phyloP scores from a whole-genome alignment of 257 asterid genomes.

The Gentiana straminea region DNA sequence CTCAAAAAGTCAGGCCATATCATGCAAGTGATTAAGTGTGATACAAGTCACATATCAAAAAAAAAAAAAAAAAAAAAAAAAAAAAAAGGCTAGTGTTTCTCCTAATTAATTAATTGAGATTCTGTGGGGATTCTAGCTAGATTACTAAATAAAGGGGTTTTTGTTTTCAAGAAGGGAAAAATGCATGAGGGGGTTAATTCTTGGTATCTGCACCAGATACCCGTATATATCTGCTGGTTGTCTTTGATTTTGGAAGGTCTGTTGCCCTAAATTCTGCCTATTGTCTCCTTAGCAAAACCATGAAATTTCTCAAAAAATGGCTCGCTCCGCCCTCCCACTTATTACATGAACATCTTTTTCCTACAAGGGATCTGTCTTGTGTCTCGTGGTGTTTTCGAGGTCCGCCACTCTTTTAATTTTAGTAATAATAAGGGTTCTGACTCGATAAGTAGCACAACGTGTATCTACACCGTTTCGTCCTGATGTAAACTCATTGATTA shows the following conservation, averaged over 20 bases:
- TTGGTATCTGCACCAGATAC: conserved; percentile 28
- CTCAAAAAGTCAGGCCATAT: not conserved
- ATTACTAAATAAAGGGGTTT: not conserved
- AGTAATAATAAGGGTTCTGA: too few species aligned
- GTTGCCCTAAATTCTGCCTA: conserved; percentile 61
- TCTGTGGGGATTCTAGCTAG: conserved; percentile 10
- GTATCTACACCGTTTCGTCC: too few species aligned
- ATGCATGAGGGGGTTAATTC: conserved; percentile 19
- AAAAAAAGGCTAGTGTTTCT: not conserved
- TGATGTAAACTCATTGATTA: too few species aligned
- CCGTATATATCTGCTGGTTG: conserved; percentile 37
- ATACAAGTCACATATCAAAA: too few species aligned
- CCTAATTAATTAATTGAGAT: conserved; percentile 18
- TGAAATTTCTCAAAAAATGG: conserved; percentile 56
- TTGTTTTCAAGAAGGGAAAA: conserved; percentile 12
- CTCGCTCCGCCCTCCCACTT: conserved; percentile 24
- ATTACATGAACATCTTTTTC: conserved; percentile 9
- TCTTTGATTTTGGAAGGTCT: conserved; percentile 22
- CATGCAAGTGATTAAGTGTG: too few species aligned
- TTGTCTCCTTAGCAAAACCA: conserved; percentile 92
- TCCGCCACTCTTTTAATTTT: too few species aligned
- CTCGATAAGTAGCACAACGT: too few species aligned
- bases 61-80: not conserved
- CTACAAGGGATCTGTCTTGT: conserved; percentile 68
- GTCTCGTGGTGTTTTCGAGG: conserved; percentile 32